These are phyloP conservation scores for Aspergillus tanneri DNA, from an alignment of 2,329 filamentous ascomycete species.

Conservation along the genomic window DNA sequence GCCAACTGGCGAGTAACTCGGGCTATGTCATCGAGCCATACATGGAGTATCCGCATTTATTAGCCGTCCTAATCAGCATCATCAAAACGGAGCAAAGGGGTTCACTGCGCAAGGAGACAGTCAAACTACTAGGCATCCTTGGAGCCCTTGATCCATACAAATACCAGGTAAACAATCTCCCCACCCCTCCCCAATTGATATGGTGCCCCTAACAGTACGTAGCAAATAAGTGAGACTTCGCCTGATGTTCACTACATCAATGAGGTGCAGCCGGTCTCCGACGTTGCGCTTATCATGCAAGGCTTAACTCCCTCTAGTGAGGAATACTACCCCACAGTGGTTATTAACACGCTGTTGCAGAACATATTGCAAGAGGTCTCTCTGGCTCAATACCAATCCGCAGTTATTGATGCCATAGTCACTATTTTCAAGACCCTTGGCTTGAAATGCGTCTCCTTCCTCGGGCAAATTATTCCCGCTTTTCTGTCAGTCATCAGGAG, in stretches of 20 bases:
- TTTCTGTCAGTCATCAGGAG: slow-evolving; percentile 87
- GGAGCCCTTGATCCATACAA: slow-evolving; percentile 95
- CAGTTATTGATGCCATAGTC: slow-evolving; percentile 96
- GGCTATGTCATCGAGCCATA: slow-evolving; percentile 98
- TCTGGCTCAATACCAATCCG: slow-evolving; percentile 83
- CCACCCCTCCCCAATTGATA: no score
- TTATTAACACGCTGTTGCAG: slow-evolving; percentile 90
- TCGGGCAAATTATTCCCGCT: slow-evolving; percentile 89
- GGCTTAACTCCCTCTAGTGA: slow-evolving; percentile 94
- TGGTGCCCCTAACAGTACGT: no score
- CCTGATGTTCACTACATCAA: slow-evolving; percentile 74
- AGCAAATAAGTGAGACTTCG: slow-evolving; percentile 84
- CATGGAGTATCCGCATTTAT: slow-evolving; percentile 86
- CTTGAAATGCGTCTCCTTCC: slow-evolving; percentile 90
- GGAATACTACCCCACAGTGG: slow-evolving; percentile 96
- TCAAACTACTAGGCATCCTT: slow-evolving; percentile 92
- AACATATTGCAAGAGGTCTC: slow-evolving; percentile 85
- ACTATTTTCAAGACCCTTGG: slow-evolving; percentile 97
- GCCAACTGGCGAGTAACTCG: slow-evolving; percentile 90
- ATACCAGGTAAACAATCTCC: no score
- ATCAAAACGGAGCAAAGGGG: slow-evolving; percentile 90
- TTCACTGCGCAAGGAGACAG: slow-evolving; percentile 84
- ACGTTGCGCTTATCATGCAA: slow-evolving; percentile 97
- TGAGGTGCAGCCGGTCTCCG: slow-evolving; percentile 69
- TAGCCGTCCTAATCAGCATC: slow-evolving; percentile 89